A percentile compares a stretch with the other conserved stretches of the same genome.
phyloP scores from a whole-genome alignment of 257 asterid species.

The Echites panduratus region DNA sequence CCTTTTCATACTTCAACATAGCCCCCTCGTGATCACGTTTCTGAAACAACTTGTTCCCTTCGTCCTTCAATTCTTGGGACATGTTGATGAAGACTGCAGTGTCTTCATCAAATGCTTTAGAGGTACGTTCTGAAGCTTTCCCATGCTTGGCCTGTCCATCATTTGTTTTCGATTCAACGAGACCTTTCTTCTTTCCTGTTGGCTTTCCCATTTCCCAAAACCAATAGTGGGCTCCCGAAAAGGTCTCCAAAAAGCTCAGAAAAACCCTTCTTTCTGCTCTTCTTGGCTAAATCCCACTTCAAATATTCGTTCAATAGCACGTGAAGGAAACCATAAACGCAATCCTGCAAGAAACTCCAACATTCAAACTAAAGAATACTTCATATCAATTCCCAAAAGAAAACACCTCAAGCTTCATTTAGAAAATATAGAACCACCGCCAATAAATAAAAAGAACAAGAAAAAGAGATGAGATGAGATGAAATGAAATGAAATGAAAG shows the following conservation, averaged over 20 bases:
- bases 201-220: slow-evolving; percentile 74
- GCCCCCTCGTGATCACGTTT: slow-evolving; percentile 86
- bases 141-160: slow-evolving; percentile 34
- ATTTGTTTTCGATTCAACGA: slow-evolving; percentile 36
- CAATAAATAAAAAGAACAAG: background rate
- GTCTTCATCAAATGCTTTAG: slow-evolving; percentile 79
- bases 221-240: slow-evolving; percentile 6
- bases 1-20: slow-evolving; percentile 84
- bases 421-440: background rate
- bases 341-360: background rate
- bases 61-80: slow-evolving; percentile 92
- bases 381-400: background rate
- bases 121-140: slow-evolving; percentile 43
- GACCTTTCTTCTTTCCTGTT: slow-evolving; percentile 55
- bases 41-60: slow-evolving; percentile 70
- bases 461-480: background rate
- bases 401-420: slow-evolving; percentile 9
- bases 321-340: slow-evolving; percentile 8
- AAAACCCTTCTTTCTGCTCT: background rate
- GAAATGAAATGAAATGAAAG: background rate
- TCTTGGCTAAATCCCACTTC: slow-evolving; percentile 21
- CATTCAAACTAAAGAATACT: slow-evolving; percentile 7
- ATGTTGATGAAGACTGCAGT: slow-evolving; percentile 79
- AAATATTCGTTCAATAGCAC: slow-evolving; percentile 13
- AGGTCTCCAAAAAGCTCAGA: background rate